These are phyloP conservation scores for Immersiella caudata DNA, from an alignment of 495 filamentous ascomycete species.

Conservation along the genomic window DNA sequence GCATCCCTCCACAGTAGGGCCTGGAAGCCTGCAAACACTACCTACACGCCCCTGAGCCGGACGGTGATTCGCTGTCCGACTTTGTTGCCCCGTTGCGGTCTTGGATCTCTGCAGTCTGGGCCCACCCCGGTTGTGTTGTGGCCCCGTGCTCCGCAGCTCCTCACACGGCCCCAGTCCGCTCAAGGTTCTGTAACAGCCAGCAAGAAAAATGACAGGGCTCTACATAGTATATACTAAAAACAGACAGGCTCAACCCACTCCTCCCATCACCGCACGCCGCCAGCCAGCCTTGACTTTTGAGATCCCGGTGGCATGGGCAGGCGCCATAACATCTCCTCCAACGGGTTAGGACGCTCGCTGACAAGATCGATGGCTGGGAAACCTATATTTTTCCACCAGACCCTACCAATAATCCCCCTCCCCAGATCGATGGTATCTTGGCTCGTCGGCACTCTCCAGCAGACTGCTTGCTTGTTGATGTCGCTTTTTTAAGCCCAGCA, in stretches of 20 bases:
- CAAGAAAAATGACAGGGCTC: slow-evolving; percentile 30
- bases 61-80: slow-evolving; percentile 27
- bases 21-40: slow-evolving; percentile 20
- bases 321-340: slow-evolving; percentile 14
- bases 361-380: slow-evolving; percentile 21
- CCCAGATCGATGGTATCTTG: slow-evolving; percentile 6
- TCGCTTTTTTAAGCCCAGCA: neutral
- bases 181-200: slow-evolving; percentile 33
- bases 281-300: slow-evolving; percentile 25
- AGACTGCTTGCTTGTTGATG: neutral
- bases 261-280: slow-evolving; percentile 26
- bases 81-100: slow-evolving; percentile 22
- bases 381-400: slow-evolving; percentile 21
- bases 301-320: slow-evolving; percentile 34
- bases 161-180: slow-evolving; percentile 36
- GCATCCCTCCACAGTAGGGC: neutral
- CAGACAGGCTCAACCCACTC: slow-evolving; percentile 25
- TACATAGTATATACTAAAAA: slow-evolving; percentile 34
- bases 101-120: slow-evolving; percentile 32
- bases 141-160: slow-evolving; percentile 27
- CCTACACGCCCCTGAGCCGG: slow-evolving; percentile 23
- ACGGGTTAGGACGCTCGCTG: slow-evolving; percentile 3
- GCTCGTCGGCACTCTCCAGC: slow-evolving; percentile 12
- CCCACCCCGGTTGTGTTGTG: slow-evolving; percentile 28
- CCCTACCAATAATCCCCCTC: slow-evolving; percentile 17